These are phyloP conservation scores for Pueraria montana DNA, from an alignment of 306 rosid species.

Conservation along the genomic window DNA sequence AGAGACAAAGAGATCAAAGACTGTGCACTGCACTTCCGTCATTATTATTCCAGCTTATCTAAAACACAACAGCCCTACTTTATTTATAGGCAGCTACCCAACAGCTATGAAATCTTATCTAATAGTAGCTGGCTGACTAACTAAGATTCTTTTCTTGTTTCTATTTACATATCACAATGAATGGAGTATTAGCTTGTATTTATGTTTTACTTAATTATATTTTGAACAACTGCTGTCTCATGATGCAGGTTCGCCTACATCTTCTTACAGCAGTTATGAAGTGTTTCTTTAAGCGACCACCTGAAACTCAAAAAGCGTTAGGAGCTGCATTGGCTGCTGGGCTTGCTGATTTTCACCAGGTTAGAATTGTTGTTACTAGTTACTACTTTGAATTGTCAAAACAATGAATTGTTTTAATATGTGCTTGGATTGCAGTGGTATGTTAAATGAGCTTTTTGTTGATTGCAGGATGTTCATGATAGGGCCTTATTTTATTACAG, in stretches of 20 bases:
- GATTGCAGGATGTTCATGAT: slow-evolving; percentile 96
- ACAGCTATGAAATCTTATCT: too few species aligned
- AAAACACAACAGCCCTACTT: too few species aligned
- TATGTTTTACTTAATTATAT: slow-evolving; percentile 27
- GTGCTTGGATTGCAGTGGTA: slow-evolving; percentile 34
- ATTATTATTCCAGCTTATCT: too few species aligned
- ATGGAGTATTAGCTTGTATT: slow-evolving; percentile 21
- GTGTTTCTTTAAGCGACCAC: slow-evolving; percentile 98
- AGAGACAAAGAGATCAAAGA: too few species aligned
- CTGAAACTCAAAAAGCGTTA: slow-evolving; percentile 91
- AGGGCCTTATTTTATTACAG: slow-evolving; percentile 97
- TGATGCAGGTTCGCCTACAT: slow-evolving; percentile 94
- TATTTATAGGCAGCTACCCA: too few species aligned
- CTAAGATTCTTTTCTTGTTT: background rate
- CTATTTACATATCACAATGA: background rate
- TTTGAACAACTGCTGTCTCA: slow-evolving; percentile 47
- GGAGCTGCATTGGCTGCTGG: slow-evolving; percentile 99
- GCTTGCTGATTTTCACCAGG: slow-evolving; percentile 96
- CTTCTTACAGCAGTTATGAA: slow-evolving; percentile 98
- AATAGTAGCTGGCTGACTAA: too few species aligned
- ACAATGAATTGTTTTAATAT: slow-evolving; percentile 30
- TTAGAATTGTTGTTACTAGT: slow-evolving; percentile 42
- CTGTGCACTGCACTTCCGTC: too few species aligned
- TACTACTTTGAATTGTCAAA: slow-evolving; percentile 31
- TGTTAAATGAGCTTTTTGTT: slow-evolving; percentile 54